phyloP scores from a whole-genome alignment of 345 rosid genomes.

The Arabidopsis suecica region DNA sequence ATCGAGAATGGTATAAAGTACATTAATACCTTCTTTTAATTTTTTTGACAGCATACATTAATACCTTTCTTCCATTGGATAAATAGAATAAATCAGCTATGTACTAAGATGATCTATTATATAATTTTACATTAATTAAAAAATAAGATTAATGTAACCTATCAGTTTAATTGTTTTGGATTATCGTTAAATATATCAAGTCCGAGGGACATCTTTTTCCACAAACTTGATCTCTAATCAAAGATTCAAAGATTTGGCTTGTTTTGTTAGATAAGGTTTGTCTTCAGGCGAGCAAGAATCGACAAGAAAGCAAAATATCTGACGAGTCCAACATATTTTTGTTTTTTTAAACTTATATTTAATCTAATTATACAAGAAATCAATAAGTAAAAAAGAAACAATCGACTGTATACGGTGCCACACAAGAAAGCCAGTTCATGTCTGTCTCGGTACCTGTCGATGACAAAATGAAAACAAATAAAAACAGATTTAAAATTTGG shows the following conservation, averaged over 20 bases:
- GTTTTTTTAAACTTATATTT: conserved; percentile 13
- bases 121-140: neutral
- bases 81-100: neutral
- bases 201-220: conserved; percentile 10
- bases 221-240: conserved; percentile 7
- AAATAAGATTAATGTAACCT: neutral
- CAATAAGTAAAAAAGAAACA: neutral
- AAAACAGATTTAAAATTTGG: neutral
- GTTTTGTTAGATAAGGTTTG: conserved; percentile 21
- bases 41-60: too few relatives aligned
- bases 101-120: neutral
- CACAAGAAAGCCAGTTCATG: conserved; percentile 34
- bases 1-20: neutral
- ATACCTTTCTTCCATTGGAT: neutral
- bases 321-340: conserved; percentile 31
- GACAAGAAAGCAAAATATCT: conserved; percentile 38
- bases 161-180: neutral
- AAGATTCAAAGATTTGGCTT: conserved; percentile 35
- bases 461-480: conserved; percentile 10
- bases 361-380: conserved; percentile 21
- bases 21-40: neutral
- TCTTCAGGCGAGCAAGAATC: conserved; percentile 37
- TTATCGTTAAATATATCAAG: neutral
- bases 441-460: conserved; percentile 46
- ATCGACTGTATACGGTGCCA: conserved; percentile 23